Evolutionary conservation across 352 stramenopile genomes (phyloP), one percentile per base, ranked within the genome.

Genomic region (Globisporangium camurandrum): DNA sequence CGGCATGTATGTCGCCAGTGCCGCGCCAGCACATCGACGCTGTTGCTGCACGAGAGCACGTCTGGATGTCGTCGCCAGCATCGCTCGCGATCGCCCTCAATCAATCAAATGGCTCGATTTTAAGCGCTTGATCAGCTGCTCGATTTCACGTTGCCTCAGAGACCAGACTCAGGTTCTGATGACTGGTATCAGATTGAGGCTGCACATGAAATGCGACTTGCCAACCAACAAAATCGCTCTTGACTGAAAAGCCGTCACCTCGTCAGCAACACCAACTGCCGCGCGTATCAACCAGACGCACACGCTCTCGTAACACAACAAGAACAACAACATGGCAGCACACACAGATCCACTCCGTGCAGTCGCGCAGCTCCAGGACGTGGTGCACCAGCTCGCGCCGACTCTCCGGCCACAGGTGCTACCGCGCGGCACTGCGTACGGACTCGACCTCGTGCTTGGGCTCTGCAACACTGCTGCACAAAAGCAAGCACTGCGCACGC

Each of bases 381-480:
- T 76, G 17, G 64, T 92, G 49, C 48, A 59, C 28, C 40, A 66
- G 14, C 55, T 92, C 28, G 77, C 80, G 49, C 77, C 80, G 38
- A 47, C 54, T 31, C 51, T 86, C 38, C 57, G 64, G 10, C 80
- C 80, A 26, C 80, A 92, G 57, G 66, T 89, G 46, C 65, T 92
- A 20, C 80, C 75, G 6, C 85, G 82, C 45, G 77, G 71, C 30
- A 37, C 57, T 1, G 28, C 56, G 33, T 88, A 89, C 51, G 77
- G 75, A 24, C 46, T 88, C 12, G 80, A 88, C 16, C 49, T 88
- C 52, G 62, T 88, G 46, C 38, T 86, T 26, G 64, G 49, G 19
- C 59, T 86, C n/a, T 88, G 80, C 51, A 69, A 62, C 49, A 86
- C 72, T 1, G 64, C 85, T 24, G 57, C 71, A 51, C 75, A 89